Evolutionary conservation across 2,329 filamentous ascomycete species (phyloP), one percentile per base, ranked within the genome.

Genomic region (Aspergillus sp.): DNA sequence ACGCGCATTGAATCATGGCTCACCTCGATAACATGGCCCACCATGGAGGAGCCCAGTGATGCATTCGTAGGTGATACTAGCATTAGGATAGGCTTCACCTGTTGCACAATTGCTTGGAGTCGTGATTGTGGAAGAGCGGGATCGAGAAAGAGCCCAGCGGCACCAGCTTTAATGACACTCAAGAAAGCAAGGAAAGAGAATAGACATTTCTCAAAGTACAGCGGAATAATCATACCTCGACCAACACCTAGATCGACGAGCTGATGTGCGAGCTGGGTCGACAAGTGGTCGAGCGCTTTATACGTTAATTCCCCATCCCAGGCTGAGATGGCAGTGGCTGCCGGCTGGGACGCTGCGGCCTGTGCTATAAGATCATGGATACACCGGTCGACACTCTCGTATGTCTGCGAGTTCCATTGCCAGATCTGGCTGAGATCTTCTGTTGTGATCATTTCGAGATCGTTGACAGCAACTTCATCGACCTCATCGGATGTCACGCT

Each of bases 211-310:
- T 46, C 46, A 28, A 46, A 43, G 27, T 39, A 46, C 11, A 49
- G 34, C 19, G 39, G 39, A 13, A 45, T 44, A 27, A 44, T 31
- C 10, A 31, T 43, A 3, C 43, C 42, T 8, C 59, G 34, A 19
- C 54, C 50, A 30, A 63, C 41, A 37, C 60, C 57, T 19, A 58
- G 51, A 2, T 52, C 54, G 4, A 49, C 52, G n/a, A 62, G 44
- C 28, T 59, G 54, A 26, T 52, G 55, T 12, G 55, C 49, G 37
- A 39, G 48, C 43, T 12, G 56, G 52, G 33, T 63, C 56, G 28
- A 58, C 51, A 65, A 56, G 5, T 43, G 52, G 3, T 49, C 46
- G 3, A 49, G 37, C 35, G 44, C 32, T 9, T 28, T 12, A 27
- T 47, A 50, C 2, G 39, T 45, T 32, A 50, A 34, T 5, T 27